Conservation (phyloP, 306 rosid genomes). For the Lathyrus oleraceus region DNA sequence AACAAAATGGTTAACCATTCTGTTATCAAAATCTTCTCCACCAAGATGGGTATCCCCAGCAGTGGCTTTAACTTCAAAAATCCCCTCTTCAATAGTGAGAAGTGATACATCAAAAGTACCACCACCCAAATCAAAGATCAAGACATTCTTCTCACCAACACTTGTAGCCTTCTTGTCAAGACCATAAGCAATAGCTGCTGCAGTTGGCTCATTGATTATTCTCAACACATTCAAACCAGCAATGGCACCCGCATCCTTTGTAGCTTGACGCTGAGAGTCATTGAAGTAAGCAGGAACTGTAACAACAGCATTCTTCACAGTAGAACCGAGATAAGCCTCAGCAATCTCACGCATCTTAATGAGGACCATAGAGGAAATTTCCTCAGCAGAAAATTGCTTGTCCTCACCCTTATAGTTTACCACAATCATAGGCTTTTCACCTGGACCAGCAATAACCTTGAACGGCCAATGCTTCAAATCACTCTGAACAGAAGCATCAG, state of each 20-base stretch:
- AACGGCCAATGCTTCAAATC: conserved; percentile 77
- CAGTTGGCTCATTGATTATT: conserved; percentile 73
- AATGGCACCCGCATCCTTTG: conserved; percentile 71
- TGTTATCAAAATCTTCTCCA: conserved; percentile 71
- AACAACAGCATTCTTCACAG: conserved; percentile 62
- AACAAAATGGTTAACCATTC: conserved; percentile 71
- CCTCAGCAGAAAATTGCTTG: conserved; percentile 65
- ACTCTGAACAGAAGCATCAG: conserved; percentile 60
- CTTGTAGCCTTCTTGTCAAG: conserved; percentile 65
- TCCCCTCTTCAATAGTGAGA: conserved; percentile 74
- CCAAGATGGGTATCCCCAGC: conserved; percentile 82
- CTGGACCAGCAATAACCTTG: conserved; percentile 53
- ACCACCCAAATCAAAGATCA: conserved; percentile 70
- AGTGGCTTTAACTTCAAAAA: conserved; percentile 76
- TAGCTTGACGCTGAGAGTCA: conserved; percentile 73
- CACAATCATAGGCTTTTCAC: conserved; percentile 64
- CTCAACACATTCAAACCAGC: conserved; percentile 65
- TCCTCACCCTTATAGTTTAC: conserved; percentile 66
- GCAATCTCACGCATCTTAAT: conserved; percentile 74
- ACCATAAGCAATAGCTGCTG: conserved; percentile 76
- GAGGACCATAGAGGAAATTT: conserved; percentile 73
- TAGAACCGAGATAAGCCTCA: conserved; percentile 55
- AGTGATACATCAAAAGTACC: conserved; percentile 80
- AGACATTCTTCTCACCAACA: conserved; percentile 62
- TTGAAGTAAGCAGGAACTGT: conserved; percentile 72